phyloP scores from a whole-genome alignment of 2,329 filamentous ascomycete genomes.

The Cryphonectria nitschkei region DNA sequence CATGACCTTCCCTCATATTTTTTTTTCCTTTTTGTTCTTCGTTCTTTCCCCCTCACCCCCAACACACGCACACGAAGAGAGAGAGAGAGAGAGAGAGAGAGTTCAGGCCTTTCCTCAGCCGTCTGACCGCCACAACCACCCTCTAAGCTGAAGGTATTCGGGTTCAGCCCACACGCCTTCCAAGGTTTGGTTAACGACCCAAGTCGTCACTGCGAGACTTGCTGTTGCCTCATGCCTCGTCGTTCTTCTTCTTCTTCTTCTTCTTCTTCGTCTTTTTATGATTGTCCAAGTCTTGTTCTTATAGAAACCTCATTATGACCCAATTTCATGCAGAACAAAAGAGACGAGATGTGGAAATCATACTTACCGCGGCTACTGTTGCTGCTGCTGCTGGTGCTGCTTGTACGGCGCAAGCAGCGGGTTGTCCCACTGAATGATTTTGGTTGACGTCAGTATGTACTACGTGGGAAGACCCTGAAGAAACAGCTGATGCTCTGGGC shows the following conservation, averaged over 20 bases:
- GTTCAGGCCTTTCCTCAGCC: too few relatives aligned
- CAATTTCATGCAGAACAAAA: background rate
- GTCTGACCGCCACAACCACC: too few relatives aligned
- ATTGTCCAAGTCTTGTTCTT: too few relatives aligned
- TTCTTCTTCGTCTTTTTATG: too few relatives aligned
- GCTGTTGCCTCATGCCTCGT: background rate
- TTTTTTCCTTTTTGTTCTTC: background rate
- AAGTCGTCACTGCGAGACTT: background rate
- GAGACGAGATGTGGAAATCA: conserved; percentile 1
- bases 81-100: too few relatives aligned
- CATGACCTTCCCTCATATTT: conserved; percentile 23
- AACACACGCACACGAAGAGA: too few relatives aligned
- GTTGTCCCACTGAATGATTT: background rate
- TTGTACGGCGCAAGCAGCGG: background rate
- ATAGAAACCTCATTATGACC: background rate
- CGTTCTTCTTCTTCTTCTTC: too few relatives aligned
- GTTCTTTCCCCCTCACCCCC: too few relatives aligned
- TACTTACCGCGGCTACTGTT: too few relatives aligned
- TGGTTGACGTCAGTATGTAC: conserved; percentile 4
- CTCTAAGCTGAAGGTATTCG: background rate
- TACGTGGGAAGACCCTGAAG: background rate
- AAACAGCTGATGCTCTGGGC: background rate
- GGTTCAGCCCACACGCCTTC: background rate
- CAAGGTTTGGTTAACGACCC: background rate
- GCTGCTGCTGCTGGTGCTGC: background rate